A percentile compares a stretch with the other conserved stretches of the same genome.
phyloP scores from a whole-genome alignment of 1,139 yeast species.

The Scheffersomyces lignicola region DNA sequence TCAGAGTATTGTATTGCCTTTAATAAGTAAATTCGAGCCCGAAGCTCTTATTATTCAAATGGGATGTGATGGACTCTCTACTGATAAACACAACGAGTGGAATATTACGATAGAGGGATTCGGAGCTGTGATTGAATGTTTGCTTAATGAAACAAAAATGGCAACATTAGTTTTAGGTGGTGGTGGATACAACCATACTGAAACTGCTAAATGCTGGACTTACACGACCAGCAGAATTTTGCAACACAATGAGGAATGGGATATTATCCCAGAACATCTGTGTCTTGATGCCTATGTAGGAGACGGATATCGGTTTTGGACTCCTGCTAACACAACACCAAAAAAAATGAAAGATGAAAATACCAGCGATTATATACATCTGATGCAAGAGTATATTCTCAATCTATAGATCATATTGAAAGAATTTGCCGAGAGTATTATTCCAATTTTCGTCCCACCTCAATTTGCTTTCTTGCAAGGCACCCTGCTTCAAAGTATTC shows the following conservation, averaged over 20 bases:
- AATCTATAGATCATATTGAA: slow-evolving; percentile 17
- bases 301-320: slow-evolving; percentile 57
- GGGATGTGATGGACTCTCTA: slow-evolving; percentile 69
- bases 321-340: slow-evolving; percentile 21
- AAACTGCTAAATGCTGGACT: slow-evolving; percentile 67
- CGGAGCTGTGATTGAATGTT: slow-evolving; percentile 30
- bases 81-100: slow-evolving; percentile 66
- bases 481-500: slow-evolving; percentile 59
- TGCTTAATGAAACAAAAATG: slow-evolving; percentile 29
- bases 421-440: slow-evolving; percentile 17
- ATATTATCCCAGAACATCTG: slow-evolving; percentile 50
- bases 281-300: slow-evolving; percentile 42
- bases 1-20: slow-evolving; percentile 44
- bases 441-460: slow-evolving; percentile 85
- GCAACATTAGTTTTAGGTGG: slow-evolving; percentile 64
- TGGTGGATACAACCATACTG: slow-evolving; percentile 70
- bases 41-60: slow-evolving; percentile 62
- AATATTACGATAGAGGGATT: slow-evolving; percentile 59
- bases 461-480: slow-evolving; percentile 59
- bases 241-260: slow-evolving; percentile 21
- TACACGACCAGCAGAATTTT: slow-evolving; percentile 47
- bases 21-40: slow-evolving; percentile 40
- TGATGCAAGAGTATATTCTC: slow-evolving; percentile 15
- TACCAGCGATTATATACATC: slow-evolving; percentile 19
- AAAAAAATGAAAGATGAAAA: slow-evolving; percentile 45